Conservation (phyloP, 352 stramenopile species). For the Phytopythium kandeliae region DNA sequence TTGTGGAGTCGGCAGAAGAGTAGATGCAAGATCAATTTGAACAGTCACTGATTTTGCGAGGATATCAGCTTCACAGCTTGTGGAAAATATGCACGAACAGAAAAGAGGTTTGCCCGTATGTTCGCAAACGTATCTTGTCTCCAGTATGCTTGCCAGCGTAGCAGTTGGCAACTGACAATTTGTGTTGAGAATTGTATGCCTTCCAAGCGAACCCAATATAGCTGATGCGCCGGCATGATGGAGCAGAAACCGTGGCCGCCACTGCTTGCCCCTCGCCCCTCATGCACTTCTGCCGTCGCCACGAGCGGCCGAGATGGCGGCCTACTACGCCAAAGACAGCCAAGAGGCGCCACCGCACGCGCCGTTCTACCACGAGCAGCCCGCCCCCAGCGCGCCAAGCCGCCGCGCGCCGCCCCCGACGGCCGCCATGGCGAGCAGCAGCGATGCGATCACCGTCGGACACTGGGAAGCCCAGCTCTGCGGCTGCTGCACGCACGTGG, state of each 20-base stretch:
- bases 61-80: no score
- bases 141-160: no score
- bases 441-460: conserved; percentile 14
- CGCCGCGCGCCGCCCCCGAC: background rate
- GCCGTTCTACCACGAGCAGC: background rate
- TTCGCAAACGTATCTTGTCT: no score
- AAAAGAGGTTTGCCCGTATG: no score
- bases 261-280: no score
- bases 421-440: background rate
- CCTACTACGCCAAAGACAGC: background rate
- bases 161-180: no score
- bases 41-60: no score
- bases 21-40: no score
- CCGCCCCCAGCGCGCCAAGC: background rate
- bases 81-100: no score
- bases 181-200: background rate
- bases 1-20: no score
- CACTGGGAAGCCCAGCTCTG: conserved; percentile 29
- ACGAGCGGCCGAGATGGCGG: background rate
- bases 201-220: background rate
- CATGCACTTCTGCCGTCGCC: no score
- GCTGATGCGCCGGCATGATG: background rate
- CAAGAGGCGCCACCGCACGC: background rate
- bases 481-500: conserved; percentile 29
- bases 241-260: background rate